A percentile compares a stretch with the other conserved stretches of the same genome.
Evolutionary conservation across 2,329 filamentous ascomycete genomes (phyloP).

Genomic region (Pseudogymnoascus sp.): DNA sequence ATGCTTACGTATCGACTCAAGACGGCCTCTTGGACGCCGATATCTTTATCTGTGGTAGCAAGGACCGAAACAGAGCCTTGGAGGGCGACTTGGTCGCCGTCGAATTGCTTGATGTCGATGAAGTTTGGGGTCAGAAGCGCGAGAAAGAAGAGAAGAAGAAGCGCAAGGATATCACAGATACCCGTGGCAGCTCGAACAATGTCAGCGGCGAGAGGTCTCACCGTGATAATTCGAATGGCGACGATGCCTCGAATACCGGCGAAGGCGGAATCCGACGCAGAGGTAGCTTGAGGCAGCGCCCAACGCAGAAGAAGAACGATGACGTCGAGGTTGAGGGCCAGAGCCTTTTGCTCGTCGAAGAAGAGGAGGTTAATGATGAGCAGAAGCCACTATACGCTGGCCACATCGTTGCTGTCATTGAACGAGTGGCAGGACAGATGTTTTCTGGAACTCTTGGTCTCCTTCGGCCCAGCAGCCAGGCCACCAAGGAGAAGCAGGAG

Average conservation of each 20-base stretch:
- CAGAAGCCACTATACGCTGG: constrained; percentile 96
- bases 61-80: constrained; percentile 92
- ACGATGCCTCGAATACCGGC: constrained; percentile 51
- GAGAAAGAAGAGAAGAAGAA: constrained; percentile 99
- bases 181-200: constrained; percentile 68
- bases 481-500: constrained; percentile 98
- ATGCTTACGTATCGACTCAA: constrained; percentile 91
- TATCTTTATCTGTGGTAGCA: constrained; percentile 99
- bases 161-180: constrained; percentile 96
- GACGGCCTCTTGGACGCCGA: constrained; percentile 87
- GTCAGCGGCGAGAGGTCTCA: constrained; percentile 56
- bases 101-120: constrained; percentile 93
- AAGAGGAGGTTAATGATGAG: constrained; percentile 98
- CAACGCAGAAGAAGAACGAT: constrained; percentile 99
- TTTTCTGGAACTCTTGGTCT: constrained; percentile 95
- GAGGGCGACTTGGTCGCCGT: constrained; percentile 94
- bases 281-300: constrained; percentile 90
- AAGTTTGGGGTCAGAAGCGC: constrained; percentile 97
- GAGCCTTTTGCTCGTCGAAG: constrained; percentile 90
- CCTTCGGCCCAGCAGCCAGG: constrained; percentile 91
- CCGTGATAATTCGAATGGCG: constrained; percentile 51
- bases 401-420: constrained; percentile 93
- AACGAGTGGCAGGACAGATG: constrained; percentile 96
- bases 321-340: constrained; percentile 98
- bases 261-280: constrained; percentile 87